Evolutionary conservation across 441 rosid genomes (phyloP).

Genomic region (Eutrema salsugineum): DNA sequence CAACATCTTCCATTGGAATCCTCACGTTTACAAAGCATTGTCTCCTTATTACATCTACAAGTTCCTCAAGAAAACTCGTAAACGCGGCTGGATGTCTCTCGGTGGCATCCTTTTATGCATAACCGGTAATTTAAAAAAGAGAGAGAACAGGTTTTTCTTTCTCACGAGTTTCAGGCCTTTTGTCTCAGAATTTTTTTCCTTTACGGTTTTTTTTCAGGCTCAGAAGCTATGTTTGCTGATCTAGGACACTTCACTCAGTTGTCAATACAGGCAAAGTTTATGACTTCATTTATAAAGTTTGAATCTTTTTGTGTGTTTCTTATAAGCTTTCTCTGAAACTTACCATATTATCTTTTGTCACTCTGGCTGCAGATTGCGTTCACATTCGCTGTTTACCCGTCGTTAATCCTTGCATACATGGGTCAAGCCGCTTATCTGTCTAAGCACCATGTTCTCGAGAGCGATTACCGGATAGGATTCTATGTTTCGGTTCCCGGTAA

Average conservation of each 20-base stretch:
- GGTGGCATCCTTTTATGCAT: conserved; percentile 78
- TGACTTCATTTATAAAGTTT: background rate
- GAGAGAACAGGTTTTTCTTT: background rate
- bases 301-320: background rate
- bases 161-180: background rate
- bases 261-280: conserved; percentile 61
- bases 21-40: conserved; percentile 67
- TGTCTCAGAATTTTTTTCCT: background rate
- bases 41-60: conserved; percentile 80
- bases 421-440: conserved; percentile 96
- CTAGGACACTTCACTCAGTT: conserved; percentile 88
- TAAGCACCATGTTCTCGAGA: conserved; percentile 58
- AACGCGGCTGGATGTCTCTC: conserved; percentile 79
- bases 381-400: conserved; percentile 76
- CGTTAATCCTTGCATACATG: conserved; percentile 87
- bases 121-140: conserved; percentile 42
- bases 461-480: conserved; percentile 66
- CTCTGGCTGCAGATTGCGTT: conserved; percentile 64
- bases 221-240: conserved; percentile 97
- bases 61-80: conserved; percentile 68
- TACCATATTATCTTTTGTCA: background rate
- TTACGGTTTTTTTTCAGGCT: conserved; percentile 39
- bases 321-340: background rate
- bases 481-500: conserved; percentile 87
- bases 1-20: conserved; percentile 72